Conservation (phyloP, 108 stramenopile genomes). For the Pseudonitzschia delicatissima region DNA sequence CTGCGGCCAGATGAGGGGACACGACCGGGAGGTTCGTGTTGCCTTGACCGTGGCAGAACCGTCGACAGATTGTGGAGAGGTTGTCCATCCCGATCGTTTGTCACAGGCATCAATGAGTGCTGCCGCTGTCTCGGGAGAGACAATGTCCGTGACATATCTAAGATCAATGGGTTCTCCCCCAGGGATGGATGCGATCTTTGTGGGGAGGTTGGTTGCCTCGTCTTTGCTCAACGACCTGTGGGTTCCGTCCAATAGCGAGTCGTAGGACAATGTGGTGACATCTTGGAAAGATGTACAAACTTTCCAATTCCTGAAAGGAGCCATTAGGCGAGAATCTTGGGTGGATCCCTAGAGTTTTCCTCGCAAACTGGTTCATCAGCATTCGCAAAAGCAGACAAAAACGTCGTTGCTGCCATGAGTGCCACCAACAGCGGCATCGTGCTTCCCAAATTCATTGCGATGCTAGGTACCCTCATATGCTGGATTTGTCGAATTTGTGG, state of each 20-base stretch:
- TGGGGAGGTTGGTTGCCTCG: neutral
- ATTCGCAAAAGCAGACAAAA: neutral
- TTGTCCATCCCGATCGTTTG: slow-evolving; percentile 1
- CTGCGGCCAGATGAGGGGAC: slow-evolving; percentile 8
- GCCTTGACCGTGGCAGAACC: slow-evolving; percentile 1
- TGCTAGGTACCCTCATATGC: no score
- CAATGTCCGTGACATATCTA: neutral
- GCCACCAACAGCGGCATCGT: neutral
- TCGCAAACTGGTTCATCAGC: neutral
- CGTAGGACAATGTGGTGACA: neutral
- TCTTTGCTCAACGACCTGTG: neutral
- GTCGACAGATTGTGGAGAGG: slow-evolving; percentile 5
- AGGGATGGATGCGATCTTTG: neutral
- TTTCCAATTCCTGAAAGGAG: neutral
- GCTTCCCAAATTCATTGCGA: neutral
- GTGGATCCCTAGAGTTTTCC: neutral
- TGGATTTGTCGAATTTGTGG: no score
- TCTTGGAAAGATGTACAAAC: neutral
- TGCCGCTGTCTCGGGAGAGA: neutral
- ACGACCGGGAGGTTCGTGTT: neutral
- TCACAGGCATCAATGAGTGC: neutral
- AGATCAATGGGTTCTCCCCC: neutral
- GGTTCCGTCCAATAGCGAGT: neutral
- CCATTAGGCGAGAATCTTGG: neutral
- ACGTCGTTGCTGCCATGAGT: no score